Conservation (phyloP, 306 rosid species). For the Dicorynia guianensis region DNA sequence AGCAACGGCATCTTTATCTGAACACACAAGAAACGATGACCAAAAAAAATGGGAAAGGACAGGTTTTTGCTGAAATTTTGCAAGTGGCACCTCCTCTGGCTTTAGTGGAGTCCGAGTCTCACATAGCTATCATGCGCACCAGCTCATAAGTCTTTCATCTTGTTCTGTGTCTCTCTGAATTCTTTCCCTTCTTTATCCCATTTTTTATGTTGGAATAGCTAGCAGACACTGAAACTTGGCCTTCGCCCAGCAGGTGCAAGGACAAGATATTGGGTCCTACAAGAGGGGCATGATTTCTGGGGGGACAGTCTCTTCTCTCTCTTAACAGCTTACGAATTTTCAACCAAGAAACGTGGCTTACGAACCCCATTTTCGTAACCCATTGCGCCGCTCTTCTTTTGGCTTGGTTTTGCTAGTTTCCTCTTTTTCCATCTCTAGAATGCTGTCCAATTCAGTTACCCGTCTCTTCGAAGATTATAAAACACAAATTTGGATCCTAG, state of each 20-base stretch:
- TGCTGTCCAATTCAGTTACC: slow-evolving; percentile 43
- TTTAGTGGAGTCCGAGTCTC: slow-evolving; percentile 57
- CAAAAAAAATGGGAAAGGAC: background rate
- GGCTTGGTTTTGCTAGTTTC: background rate
- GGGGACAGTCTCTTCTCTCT: background rate
- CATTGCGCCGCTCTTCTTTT: slow-evolving; percentile 37
- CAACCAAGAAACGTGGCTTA: slow-evolving; percentile 54
- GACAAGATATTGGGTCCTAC: slow-evolving; percentile 45
- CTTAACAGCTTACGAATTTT: slow-evolving; percentile 7
- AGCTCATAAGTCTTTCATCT: slow-evolving; percentile 57
- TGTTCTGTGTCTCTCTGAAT: too few relatives aligned
- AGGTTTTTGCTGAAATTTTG: background rate
- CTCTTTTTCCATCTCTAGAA: slow-evolving; percentile 10
- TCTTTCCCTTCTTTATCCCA: slow-evolving; percentile 21
- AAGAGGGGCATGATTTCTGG: slow-evolving; percentile 25
- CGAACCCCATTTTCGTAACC: slow-evolving; percentile 42
- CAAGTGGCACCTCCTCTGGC: slow-evolving; percentile 47
- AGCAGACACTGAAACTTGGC: background rate
- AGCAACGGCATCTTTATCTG: too few relatives aligned
- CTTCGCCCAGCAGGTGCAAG: slow-evolving; percentile 16
- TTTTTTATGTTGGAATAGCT: slow-evolving; percentile 13
- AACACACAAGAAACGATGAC: background rate
- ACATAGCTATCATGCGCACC: slow-evolving; percentile 72
- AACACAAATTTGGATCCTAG: slow-evolving; percentile 44
- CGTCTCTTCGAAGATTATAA: slow-evolving; percentile 37